Evolutionary conservation across 805 yeast species (phyloP).

Genomic region (Saturnispora silvae): DNA sequence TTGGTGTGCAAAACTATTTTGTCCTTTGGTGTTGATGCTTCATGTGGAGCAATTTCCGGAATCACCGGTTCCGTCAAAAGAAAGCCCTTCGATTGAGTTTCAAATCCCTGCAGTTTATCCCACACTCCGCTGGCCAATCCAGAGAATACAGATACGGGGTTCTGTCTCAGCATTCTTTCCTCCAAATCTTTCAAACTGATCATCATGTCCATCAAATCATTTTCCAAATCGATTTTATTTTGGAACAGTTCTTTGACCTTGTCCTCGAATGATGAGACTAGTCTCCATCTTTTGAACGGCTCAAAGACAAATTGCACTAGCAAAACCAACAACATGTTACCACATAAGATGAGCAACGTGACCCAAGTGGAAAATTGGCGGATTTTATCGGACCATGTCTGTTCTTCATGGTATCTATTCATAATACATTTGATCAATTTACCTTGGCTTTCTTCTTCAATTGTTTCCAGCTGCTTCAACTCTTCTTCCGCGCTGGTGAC

Average conservation of each 20-base stretch:
- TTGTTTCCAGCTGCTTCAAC: conserved; percentile 45
- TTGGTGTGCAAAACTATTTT: not conserved
- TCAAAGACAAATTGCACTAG: conserved; percentile 81
- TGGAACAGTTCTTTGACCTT: conserved; percentile 53
- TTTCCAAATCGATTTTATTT: too few relatives aligned
- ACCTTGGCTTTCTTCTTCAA: conserved; percentile 60
- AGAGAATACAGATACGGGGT: too few relatives aligned
- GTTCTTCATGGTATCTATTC: conserved; percentile 91
- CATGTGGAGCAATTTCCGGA: not conserved
- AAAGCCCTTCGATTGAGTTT: conserved; percentile 4
- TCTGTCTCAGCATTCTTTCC: too few relatives aligned
- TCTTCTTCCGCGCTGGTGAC: conserved; percentile 42
- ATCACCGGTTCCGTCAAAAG: not conserved
- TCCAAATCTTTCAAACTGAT: too few relatives aligned
- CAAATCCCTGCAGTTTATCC: conserved; percentile 11
- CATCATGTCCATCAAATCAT: too few relatives aligned
- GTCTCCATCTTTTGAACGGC: conserved; percentile 82
- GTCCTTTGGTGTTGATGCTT: not conserved
- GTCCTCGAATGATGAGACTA: conserved; percentile 75
- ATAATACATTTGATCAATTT: conserved; percentile 66
- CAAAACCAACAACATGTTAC: conserved; percentile 67
- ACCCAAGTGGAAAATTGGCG: conserved; percentile 96
- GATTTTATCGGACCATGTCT: conserved; percentile 95
- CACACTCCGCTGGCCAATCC: conserved; percentile 13
- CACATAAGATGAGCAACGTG: conserved; percentile 80